Evolutionary conservation across 257 asterid genomes (phyloP).

Genomic region (Nemophila menziesii): DNA sequence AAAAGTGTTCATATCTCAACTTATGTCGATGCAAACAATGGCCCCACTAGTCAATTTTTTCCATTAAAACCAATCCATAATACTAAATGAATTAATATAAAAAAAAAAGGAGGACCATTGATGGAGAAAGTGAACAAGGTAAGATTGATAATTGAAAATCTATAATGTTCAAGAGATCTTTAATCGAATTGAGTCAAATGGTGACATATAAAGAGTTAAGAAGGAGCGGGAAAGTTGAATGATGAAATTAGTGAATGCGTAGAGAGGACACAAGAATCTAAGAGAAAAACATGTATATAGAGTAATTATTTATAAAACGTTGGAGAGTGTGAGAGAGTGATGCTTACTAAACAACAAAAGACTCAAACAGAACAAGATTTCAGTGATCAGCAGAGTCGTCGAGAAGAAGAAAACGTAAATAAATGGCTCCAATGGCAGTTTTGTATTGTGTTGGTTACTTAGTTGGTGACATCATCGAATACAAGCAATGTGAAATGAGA

Average conservation of each 20-base stretch:
- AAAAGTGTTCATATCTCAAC: constrained; percentile 16
- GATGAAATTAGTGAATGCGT: constrained; percentile 4
- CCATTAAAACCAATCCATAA: no score
- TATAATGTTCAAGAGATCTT: no score
- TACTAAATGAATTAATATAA: no score
- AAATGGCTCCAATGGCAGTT: no score
- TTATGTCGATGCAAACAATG: constrained; percentile 3
- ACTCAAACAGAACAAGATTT: neutral
- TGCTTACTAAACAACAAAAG: neutral
- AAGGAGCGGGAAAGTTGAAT: constrained; percentile 29
- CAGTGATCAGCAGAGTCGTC: neutral
- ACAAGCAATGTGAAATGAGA: no score
- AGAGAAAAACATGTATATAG: neutral
- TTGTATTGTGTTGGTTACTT: no score
- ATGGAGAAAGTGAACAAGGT: constrained; percentile 12
- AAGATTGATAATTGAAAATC: no score
- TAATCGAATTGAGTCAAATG: neutral
- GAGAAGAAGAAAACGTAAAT: neutral
- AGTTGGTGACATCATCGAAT: no score
- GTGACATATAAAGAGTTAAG: constrained; percentile 3
- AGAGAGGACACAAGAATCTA: neutral
- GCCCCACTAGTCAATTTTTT: no score
- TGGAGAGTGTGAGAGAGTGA: neutral
- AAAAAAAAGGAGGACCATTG: constrained; percentile 1
- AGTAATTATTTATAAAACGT: no score